Conservation (phyloP, 768 basidiomycete species). For the Hygrophorus russula region DNA sequence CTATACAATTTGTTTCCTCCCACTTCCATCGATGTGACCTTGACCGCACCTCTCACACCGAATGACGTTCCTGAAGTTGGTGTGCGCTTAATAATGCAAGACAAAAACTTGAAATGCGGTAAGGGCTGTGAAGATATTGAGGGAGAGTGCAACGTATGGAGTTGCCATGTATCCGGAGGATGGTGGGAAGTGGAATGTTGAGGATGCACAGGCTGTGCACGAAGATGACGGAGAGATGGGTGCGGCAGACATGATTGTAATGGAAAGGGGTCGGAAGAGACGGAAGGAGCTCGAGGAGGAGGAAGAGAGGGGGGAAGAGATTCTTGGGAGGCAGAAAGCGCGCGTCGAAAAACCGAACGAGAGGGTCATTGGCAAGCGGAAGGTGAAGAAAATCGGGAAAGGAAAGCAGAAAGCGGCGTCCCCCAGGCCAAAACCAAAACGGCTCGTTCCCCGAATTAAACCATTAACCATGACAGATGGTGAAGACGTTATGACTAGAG, state of each 20-base stretch:
- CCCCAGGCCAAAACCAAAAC: too few species aligned
- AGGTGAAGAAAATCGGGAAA: neutral
- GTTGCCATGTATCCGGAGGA: constrained; percentile 79
- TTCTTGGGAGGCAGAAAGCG: neutral
- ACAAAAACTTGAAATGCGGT: constrained; percentile 37
- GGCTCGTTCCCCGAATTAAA: too few species aligned
- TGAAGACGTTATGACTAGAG: too few species aligned
- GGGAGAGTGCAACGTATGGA: constrained; percentile 75
- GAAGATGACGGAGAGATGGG: constrained; percentile 20
- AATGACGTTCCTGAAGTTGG: constrained; percentile 83
- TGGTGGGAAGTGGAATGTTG: constrained; percentile 26
- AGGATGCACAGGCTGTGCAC: constrained; percentile 7
- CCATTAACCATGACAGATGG: too few species aligned
- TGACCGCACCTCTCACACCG: constrained; percentile 53
- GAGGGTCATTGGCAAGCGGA: neutral
- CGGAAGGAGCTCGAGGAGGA: constrained; percentile 39
- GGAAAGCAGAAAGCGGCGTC: neutral
- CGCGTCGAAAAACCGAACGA: neutral
- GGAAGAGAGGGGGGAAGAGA: constrained; percentile 20
- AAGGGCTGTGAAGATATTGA: constrained; percentile 48
- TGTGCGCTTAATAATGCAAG: constrained; percentile 70
- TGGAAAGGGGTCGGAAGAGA: constrained; percentile 42
- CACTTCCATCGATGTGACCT: constrained; percentile 36
- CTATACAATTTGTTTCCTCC: constrained; percentile 70
- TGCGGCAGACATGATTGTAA: constrained; percentile 39